Evolutionary conservation across 2,329 filamentous ascomycete species (phyloP).

Genomic region (Alternaria angustiovoidea): DNA sequence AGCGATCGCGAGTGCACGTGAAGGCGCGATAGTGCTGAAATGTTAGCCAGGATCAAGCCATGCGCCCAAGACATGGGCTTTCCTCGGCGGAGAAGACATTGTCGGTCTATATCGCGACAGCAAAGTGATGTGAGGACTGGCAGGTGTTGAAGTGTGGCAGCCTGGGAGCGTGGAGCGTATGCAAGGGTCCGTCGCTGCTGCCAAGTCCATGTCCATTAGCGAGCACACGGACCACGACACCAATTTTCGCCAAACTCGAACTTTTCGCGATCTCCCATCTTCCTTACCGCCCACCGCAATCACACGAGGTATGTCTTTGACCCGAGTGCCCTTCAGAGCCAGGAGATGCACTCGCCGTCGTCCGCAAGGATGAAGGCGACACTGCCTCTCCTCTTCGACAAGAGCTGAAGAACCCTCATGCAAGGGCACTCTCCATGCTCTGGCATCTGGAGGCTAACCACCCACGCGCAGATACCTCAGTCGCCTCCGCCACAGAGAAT

Average conservation of each 20-base stretch:
- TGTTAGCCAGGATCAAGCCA: neutral
- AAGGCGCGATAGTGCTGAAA: slow-evolving; percentile 7
- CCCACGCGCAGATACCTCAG: slow-evolving; percentile 65
- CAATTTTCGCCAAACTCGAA: slow-evolving; percentile 36
- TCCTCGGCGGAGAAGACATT: neutral
- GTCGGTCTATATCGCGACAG: neutral
- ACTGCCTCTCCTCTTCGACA: slow-evolving; percentile 59
- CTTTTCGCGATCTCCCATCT: slow-evolving; percentile 31
- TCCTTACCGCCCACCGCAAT: slow-evolving; percentile 33
- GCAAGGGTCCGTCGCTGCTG: slow-evolving; percentile 16
- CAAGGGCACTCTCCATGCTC: slow-evolving; percentile 73
- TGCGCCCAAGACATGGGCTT: neutral
- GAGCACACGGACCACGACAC: slow-evolving; percentile 30
- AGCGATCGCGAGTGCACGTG: slow-evolving; percentile 36
- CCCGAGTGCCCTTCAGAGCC: slow-evolving; percentile 62
- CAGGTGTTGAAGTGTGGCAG: slow-evolving; percentile 9
- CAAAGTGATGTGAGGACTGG: neutral
- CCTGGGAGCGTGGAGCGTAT: slow-evolving; percentile 1
- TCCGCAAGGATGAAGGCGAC: slow-evolving; percentile 49
- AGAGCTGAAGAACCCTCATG: slow-evolving; percentile 73
- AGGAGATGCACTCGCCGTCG: slow-evolving; percentile 54
- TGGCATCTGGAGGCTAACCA: slow-evolving; percentile 71
- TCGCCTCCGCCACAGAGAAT: slow-evolving; percentile 77
- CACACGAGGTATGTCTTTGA: slow-evolving; percentile 49
- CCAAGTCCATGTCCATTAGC: slow-evolving; percentile 28